A percentile compares a stretch with the other conserved stretches of the same genome.
Evolutionary conservation across 2,329 filamentous ascomycete genomes (phyloP).

Genomic region (Xylaria hypoxylon): DNA sequence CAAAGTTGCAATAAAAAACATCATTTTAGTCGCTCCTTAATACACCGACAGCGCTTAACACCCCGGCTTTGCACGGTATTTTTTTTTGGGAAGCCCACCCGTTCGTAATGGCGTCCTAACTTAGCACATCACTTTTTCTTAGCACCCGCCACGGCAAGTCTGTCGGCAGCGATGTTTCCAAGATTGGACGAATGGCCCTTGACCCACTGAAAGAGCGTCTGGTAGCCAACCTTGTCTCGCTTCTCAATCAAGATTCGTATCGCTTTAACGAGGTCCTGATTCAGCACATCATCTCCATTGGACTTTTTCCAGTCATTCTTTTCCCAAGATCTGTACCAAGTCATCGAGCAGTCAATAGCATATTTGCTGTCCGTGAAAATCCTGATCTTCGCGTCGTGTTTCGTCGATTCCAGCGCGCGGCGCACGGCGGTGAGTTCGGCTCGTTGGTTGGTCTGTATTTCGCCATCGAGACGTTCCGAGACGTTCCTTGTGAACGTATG

Average conservation of each 20-base stretch:
- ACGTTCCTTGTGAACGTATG: conserved; percentile 63
- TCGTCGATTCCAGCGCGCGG: conserved; percentile 81
- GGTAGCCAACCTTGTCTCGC: conserved; percentile 67
- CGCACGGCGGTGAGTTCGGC: conserved; percentile 93
- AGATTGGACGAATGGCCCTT: conserved; percentile 81
- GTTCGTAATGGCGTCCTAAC: not conserved
- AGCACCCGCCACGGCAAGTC: conserved; percentile 77
- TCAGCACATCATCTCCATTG: conserved; percentile 80
- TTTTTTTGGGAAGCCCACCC: not conserved
- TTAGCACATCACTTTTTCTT: conserved; percentile 29
- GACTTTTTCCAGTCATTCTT: conserved; percentile 79
- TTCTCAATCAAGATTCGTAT: conserved; percentile 79
- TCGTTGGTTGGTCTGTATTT: conserved; percentile 90
- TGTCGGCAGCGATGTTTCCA: conserved; percentile 86
- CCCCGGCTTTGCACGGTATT: not conserved
- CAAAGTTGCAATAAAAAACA: conserved; percentile 11
- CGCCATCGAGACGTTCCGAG: conserved; percentile 79
- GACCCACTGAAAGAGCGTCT: conserved; percentile 85
- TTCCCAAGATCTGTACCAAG: conserved; percentile 85
- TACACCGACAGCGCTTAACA: conserved; percentile 9
- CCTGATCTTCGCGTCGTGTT: conserved; percentile 73
- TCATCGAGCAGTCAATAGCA: conserved; percentile 86
- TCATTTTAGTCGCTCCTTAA: conserved; percentile 1
- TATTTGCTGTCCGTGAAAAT: conserved; percentile 94
- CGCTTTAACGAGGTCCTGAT: conserved; percentile 83